These are phyloP conservation scores for Glebionis coronaria DNA, from an alignment of 129 eudicot genomes.

Conservation along the genomic window DNA sequence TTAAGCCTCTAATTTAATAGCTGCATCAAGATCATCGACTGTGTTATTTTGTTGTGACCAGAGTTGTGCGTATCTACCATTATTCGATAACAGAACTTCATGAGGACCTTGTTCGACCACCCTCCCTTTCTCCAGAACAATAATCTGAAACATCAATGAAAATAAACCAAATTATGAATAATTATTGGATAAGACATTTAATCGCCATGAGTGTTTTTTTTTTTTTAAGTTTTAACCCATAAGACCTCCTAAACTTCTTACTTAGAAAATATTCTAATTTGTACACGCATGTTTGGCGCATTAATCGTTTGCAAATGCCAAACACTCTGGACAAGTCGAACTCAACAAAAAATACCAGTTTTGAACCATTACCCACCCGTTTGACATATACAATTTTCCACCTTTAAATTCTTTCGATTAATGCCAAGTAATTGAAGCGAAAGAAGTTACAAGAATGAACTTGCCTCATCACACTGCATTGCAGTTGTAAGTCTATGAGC, in stretches of 20 bases:
- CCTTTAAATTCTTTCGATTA: too few species aligned
- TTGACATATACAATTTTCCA: too few species aligned
- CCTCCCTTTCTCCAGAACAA: constrained; percentile 88
- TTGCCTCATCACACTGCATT: constrained; percentile 96
- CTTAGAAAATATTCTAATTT: too few species aligned
- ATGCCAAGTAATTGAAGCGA: not conserved
- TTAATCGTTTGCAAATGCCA: too few species aligned
- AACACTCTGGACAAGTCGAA: too few species aligned
- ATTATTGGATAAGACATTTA: too few species aligned
- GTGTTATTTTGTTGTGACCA: constrained; percentile 94
- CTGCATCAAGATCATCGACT: constrained; percentile 64
- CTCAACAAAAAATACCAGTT: too few species aligned
- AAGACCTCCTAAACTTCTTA: too few species aligned
- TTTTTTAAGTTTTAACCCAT: too few species aligned
- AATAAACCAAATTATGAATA: not conserved
- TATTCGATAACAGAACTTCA: constrained; percentile 60
- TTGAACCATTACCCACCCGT: too few species aligned
- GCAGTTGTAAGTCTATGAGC: constrained; percentile 99
- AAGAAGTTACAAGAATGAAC: not conserved
- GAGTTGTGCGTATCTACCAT: constrained; percentile 94
- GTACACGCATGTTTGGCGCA: too few species aligned
- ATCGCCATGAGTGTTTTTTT: too few species aligned
- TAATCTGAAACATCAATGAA: constrained; percentile 53
- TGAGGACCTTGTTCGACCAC: constrained; percentile 97
- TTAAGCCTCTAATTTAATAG: constrained; percentile 46